These are phyloP conservation scores for Aureobasidium sp. DNA, from an alignment of 2,329 filamentous ascomycete genomes.

Conservation along the genomic window DNA sequence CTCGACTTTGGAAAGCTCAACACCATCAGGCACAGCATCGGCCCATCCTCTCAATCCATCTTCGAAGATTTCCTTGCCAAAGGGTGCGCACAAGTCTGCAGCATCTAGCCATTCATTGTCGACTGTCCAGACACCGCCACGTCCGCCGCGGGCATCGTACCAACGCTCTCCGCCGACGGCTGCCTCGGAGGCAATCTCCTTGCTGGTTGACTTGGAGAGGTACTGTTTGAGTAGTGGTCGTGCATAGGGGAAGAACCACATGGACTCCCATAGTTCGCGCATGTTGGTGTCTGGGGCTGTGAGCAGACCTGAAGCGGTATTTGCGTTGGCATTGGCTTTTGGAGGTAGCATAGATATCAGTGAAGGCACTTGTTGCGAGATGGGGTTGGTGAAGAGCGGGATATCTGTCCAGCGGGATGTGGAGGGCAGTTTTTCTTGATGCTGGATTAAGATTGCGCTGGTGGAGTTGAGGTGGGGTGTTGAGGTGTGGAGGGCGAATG, in stretches of 20 bases:
- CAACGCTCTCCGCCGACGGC: conserved; percentile 7
- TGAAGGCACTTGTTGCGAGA: background rate
- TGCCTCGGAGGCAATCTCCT: conserved; percentile 11
- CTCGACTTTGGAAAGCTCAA: background rate
- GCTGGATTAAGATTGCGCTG: background rate
- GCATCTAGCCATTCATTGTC: conserved; percentile 9
- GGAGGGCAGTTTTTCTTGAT: background rate
- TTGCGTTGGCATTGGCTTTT: background rate
- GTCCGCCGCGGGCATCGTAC: conserved; percentile 6
- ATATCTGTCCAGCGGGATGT: background rate
- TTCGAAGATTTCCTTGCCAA: conserved; percentile 4
- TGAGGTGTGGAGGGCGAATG: background rate
- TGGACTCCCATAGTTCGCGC: conserved; percentile 1
- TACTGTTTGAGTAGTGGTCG: conserved; percentile 8
- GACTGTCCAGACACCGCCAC: conserved; percentile 11
- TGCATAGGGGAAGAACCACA: conserved; percentile 12
- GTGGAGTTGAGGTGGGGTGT: conserved; percentile 10
- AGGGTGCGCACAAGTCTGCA: conserved; percentile 2
- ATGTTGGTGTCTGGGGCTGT: background rate
- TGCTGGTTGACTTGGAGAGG: background rate
- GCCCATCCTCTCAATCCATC: background rate
- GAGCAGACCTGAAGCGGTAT: background rate
- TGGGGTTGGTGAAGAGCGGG: conserved; percentile 7
- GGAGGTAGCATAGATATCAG: conserved; percentile 2
- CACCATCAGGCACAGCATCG: background rate